Percentiles rank a stretch among this genome's conserved stretches.
Conservation (phyloP, 805 yeast genomes). For the Millerago galiae region DNA sequence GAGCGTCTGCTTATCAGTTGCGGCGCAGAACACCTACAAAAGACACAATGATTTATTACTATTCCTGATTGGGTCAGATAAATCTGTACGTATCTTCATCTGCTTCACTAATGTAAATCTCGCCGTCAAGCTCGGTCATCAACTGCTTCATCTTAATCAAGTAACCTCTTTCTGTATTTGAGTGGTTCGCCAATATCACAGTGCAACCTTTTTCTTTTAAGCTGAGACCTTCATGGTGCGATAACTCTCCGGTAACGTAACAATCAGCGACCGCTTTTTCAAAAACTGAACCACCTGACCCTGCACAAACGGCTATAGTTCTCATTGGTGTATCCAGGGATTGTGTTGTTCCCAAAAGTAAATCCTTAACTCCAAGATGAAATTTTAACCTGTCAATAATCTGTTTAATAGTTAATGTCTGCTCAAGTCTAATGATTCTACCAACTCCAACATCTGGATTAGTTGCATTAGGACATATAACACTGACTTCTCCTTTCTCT, state of each 20-base stretch:
- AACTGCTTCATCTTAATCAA: constrained; percentile 43
- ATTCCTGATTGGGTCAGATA: constrained; percentile 5
- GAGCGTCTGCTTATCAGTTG: not conserved
- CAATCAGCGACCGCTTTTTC: constrained; percentile 50
- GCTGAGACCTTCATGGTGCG: constrained; percentile 84
- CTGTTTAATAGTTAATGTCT: constrained; percentile 1
- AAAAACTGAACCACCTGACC: constrained; percentile 75
- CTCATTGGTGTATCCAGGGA: constrained; percentile 26
- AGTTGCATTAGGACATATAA: constrained; percentile 39
- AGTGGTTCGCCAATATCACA: constrained; percentile 79
- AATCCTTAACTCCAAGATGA: constrained; percentile 42
- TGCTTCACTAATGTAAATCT: constrained; percentile 12
- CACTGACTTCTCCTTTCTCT: constrained; percentile 21
- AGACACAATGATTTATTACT: no score
- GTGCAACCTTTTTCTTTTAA: constrained; percentile 64
- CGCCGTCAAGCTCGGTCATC: constrained; percentile 7
- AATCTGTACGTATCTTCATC: constrained; percentile 22
- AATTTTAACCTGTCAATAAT: constrained; percentile 48
- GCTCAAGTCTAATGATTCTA: not conserved
- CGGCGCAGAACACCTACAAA: not conserved
- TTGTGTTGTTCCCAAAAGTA: constrained; percentile 54
- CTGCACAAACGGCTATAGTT: constrained; percentile 86
- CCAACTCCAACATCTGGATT: constrained; percentile 22
- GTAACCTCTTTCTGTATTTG: constrained; percentile 90
- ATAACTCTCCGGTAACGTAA: constrained; percentile 84